These are phyloP conservation scores for Nitzschia inconspicua DNA, from an alignment of 108 stramenopile species.

Conservation along the genomic window DNA sequence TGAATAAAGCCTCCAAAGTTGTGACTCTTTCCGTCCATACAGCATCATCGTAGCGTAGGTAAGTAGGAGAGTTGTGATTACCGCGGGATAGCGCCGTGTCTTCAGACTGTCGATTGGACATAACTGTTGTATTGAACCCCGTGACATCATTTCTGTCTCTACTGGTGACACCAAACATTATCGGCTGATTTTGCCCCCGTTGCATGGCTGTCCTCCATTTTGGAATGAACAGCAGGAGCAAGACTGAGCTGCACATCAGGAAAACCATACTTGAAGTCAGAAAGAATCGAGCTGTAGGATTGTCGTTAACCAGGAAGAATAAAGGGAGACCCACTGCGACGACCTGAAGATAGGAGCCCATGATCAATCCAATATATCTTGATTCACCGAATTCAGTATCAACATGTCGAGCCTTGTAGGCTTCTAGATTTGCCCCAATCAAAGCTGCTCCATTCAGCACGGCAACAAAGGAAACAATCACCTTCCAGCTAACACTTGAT, in stretches of 20 bases:
- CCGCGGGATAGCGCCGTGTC: background rate
- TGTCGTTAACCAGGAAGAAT: background rate
- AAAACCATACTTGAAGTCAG: conserved; percentile 27
- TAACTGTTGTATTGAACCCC: background rate
- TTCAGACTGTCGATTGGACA: background rate
- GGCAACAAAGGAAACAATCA: conserved; percentile 13
- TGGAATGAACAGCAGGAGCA: conserved; percentile 44
- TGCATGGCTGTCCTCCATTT: too few species aligned
- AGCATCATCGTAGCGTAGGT: background rate
- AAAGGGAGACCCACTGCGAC: conserved; percentile 7
- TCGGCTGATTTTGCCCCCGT: background rate
- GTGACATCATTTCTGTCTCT: too few species aligned
- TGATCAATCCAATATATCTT: conserved; percentile 13
- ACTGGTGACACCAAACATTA: too few species aligned
- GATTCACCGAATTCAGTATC: conserved; percentile 24
- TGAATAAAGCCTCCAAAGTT: background rate
- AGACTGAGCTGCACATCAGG: conserved; percentile 17
- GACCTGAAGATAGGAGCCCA: conserved; percentile 6
- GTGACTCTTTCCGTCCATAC: background rate
- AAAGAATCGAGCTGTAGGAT: conserved; percentile 24
- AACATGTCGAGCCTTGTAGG: conserved; percentile 31
- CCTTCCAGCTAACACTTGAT: conserved; percentile 6
- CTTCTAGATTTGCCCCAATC: conserved; percentile 27
- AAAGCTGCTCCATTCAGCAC: conserved; percentile 22
- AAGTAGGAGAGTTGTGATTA: background rate